Evolutionary conservation across 2,329 filamentous ascomycete species (phyloP).

Genomic region (Claviceps pazoutovae): DNA sequence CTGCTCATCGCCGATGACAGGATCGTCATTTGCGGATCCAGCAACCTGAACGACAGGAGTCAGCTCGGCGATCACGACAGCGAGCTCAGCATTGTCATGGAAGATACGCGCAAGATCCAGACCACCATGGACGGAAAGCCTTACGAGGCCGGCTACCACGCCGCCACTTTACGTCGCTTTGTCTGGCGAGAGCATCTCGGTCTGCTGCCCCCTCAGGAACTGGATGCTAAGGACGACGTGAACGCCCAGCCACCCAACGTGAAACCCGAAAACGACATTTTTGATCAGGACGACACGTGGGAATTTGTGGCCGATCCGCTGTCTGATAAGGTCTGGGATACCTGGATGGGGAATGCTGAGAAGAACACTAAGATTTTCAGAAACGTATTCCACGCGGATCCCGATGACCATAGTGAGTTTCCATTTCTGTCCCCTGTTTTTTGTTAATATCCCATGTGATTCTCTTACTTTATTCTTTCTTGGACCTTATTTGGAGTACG

Average conservation of each 20-base stretch:
- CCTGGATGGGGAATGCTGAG: constrained; percentile 56
- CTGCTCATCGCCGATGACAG: constrained; percentile 80
- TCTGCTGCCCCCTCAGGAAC: constrained; percentile 58
- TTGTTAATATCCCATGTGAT: too few relatives aligned
- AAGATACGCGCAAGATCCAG: constrained; percentile 59
- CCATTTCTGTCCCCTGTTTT: not conserved
- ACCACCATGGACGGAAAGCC: constrained; percentile 67
- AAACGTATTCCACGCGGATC: constrained; percentile 77
- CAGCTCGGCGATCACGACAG: constrained; percentile 84
- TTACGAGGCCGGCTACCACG: constrained; percentile 69
- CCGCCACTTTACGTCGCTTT: constrained; percentile 64
- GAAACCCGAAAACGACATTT: constrained; percentile 49
- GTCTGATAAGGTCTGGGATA: constrained; percentile 48
- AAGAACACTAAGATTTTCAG: constrained; percentile 62
- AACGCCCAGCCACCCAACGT: constrained; percentile 61
- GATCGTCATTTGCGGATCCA: constrained; percentile 70
- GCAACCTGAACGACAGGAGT: constrained; percentile 83
- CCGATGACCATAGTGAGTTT: constrained; percentile 58
- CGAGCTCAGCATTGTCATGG: constrained; percentile 79
- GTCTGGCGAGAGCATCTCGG: constrained; percentile 89
- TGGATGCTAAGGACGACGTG: constrained; percentile 51
- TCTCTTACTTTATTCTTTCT: too few relatives aligned
- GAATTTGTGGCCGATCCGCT: constrained; percentile 59
- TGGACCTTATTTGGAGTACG: too few relatives aligned
- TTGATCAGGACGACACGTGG: constrained; percentile 45